phyloP scores from a whole-genome alignment of 176 grass and related monocot species.

The Eragrostis curvula region DNA sequence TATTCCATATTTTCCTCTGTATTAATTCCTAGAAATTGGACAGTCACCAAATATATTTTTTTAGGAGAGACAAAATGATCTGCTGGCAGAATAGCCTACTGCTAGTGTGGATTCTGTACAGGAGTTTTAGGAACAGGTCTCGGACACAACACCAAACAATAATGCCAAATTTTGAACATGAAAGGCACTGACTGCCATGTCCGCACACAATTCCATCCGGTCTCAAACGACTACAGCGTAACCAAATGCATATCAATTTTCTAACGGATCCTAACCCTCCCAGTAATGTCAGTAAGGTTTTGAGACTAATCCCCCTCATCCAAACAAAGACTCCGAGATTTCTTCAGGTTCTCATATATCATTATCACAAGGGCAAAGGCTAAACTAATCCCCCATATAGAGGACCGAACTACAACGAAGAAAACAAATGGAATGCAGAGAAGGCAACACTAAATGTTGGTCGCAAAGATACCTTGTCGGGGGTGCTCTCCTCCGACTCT shows the following conservation, averaged over 20 bases:
- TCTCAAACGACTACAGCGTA: background rate
- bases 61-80: background rate
- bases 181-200: background rate
- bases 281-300: background rate
- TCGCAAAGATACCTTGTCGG: constrained; percentile 31
- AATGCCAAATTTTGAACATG: background rate
- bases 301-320: background rate
- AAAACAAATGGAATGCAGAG: background rate
- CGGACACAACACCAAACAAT: background rate
- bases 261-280: background rate
- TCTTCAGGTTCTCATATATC: background rate
- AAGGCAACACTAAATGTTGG: background rate
- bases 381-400: background rate
- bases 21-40: background rate
- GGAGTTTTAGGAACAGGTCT: too few relatives aligned
- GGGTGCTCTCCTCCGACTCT: constrained; percentile 37
- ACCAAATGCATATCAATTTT: background rate
- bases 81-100: too few relatives aligned
- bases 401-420: background rate
- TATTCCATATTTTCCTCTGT: background rate
- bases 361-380: background rate
- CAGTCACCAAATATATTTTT: background rate
- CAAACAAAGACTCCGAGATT: background rate
- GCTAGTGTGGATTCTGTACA: too few relatives aligned
- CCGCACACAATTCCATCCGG: background rate